phyloP scores from a whole-genome alignment of 2,329 filamentous ascomycete species.

The Epichloe scottii region DNA sequence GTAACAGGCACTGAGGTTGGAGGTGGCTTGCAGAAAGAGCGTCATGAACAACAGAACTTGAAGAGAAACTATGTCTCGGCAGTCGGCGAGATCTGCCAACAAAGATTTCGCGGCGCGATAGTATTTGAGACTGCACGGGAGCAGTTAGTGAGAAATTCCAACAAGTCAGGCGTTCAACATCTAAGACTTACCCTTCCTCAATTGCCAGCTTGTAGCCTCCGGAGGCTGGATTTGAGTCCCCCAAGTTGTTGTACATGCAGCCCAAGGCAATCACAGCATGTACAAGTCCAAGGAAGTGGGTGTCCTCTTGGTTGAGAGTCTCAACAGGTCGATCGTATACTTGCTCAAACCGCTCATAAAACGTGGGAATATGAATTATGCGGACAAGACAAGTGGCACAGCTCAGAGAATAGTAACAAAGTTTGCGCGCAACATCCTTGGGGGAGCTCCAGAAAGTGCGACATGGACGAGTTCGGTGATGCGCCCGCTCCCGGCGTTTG shows the following conservation, averaged over 20 bases:
- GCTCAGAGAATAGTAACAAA: conserved; percentile 44
- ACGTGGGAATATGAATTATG: conserved; percentile 70
- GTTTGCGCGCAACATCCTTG: conserved; percentile 37
- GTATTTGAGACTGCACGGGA: conserved; percentile 50
- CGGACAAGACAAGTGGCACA: conserved; percentile 48
- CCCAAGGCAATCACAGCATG: conserved; percentile 61
- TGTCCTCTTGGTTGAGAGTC: conserved; percentile 50
- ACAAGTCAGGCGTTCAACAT: neutral
- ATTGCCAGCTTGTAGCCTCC: conserved; percentile 37
- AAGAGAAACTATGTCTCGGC: conserved; percentile 60
- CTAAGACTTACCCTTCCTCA: conserved; percentile 40
- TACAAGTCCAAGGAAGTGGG: conserved; percentile 55
- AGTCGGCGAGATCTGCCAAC: conserved; percentile 53
- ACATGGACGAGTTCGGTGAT: conserved; percentile 45
- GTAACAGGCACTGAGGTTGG: conserved; percentile 68
- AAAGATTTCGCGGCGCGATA: conserved; percentile 56
- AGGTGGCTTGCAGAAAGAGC: conserved; percentile 67
- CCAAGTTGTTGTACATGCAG: conserved; percentile 54
- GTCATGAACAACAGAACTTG: conserved; percentile 72
- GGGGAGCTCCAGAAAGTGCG: conserved; percentile 55
- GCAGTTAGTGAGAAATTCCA: conserved; percentile 12
- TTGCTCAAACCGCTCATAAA: conserved; percentile 63
- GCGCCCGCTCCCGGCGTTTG: conserved; percentile 46
- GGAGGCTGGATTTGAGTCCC: conserved; percentile 36
- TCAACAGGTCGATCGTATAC: conserved; percentile 61